These are phyloP conservation scores for Monosporascus sp. DNA, from an alignment of 2,329 filamentous ascomycete species.

Conservation along the genomic window DNA sequence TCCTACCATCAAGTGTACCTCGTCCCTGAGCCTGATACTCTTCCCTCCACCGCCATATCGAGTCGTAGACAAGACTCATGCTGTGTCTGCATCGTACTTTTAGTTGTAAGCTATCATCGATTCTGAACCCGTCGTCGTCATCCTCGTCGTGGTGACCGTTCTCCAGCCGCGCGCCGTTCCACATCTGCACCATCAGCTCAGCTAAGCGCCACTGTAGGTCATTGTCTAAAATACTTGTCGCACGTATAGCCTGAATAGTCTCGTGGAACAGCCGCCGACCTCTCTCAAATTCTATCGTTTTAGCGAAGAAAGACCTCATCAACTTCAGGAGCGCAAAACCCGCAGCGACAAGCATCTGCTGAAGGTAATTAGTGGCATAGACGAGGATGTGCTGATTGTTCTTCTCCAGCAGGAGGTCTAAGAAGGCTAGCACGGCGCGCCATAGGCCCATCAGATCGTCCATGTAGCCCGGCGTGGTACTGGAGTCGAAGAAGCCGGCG, in stretches of 20 bases:
- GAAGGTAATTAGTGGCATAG: constrained; percentile 69
- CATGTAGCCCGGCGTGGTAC: constrained; percentile 63
- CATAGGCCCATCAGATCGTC: constrained; percentile 72
- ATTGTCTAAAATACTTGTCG: constrained; percentile 70
- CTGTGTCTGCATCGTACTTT: constrained; percentile 80
- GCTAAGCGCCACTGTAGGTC: constrained; percentile 75
- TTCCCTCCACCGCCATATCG: constrained; percentile 79
- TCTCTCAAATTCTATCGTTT: constrained; percentile 63
- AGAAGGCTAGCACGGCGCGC: constrained; percentile 63
- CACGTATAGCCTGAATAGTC: constrained; percentile 64
- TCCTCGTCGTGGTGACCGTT: constrained; percentile 40
- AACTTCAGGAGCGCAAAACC: constrained; percentile 74
- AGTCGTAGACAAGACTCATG: constrained; percentile 80
- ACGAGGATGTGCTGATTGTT: constrained; percentile 54
- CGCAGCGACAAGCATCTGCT: constrained; percentile 80
- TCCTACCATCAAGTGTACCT: constrained; percentile 64
- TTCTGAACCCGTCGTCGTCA: constrained; percentile 45
- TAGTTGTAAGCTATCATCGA: constrained; percentile 69
- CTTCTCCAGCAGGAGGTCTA: constrained; percentile 58
- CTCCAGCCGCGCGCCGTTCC: constrained; percentile 62
- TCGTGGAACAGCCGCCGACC: constrained; percentile 65
- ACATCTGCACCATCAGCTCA: constrained; percentile 83
- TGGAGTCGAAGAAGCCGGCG: constrained; percentile 76
- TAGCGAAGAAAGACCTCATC: constrained; percentile 70
- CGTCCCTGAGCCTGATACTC: constrained; percentile 69